Conservation (phyloP, 1,284 basidiomycete species). For the Neonothopanus nambi region DNA sequence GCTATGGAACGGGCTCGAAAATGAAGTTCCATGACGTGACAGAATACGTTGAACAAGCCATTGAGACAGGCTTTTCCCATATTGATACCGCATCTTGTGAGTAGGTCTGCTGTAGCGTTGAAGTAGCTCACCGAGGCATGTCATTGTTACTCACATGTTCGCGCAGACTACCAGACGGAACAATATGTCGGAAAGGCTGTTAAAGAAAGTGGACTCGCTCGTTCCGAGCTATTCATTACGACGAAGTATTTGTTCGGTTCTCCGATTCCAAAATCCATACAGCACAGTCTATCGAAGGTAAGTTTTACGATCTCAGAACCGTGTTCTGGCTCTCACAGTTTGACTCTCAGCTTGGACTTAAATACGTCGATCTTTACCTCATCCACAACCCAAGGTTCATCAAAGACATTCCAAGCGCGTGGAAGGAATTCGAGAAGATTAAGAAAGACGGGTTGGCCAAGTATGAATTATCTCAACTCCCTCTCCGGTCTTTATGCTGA, state of each 20-base stretch:
- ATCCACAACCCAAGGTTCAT: constrained; percentile 54
- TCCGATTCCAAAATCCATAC: constrained; percentile 9
- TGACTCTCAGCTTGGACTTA: constrained; percentile 54
- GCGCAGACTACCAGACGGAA: constrained; percentile 51
- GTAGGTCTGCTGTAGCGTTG: background rate
- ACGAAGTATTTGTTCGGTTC: constrained; percentile 51
- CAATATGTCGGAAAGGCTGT: constrained; percentile 52
- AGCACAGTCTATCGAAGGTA: constrained; percentile 42
- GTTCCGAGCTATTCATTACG: constrained; percentile 55
- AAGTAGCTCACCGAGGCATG: background rate
- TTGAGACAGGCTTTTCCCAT: constrained; percentile 8
- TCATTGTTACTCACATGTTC: background rate
- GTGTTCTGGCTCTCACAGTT: background rate
- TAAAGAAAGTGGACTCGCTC: constrained; percentile 45
- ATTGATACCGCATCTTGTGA: constrained; percentile 9
- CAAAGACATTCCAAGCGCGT: constrained; percentile 53
- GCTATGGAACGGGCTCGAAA: constrained; percentile 11
- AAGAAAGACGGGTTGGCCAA: constrained; percentile 62
- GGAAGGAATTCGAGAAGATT: constrained; percentile 69
- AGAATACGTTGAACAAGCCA: constrained; percentile 2
- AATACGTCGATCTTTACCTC: constrained; percentile 74
- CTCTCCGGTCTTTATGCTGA: background rate
- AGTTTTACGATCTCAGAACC: background rate
- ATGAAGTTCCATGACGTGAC: constrained; percentile 9
- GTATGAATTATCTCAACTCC: constrained; percentile 30